phyloP scores from a whole-genome alignment of 2,329 filamentous ascomycete genomes.

The Colletotrichum sp. region DNA sequence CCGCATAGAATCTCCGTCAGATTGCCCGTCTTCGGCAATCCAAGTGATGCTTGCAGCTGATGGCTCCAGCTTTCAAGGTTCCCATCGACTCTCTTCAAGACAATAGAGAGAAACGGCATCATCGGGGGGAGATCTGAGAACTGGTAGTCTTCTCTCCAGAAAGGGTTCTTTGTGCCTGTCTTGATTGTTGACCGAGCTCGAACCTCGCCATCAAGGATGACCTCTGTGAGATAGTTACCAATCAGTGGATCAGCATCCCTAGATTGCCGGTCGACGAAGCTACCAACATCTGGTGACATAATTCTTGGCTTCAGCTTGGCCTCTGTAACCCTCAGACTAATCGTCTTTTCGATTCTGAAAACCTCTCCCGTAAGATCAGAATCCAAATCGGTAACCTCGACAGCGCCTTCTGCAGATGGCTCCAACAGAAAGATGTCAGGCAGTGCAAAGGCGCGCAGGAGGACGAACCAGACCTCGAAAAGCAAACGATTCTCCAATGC shows the following conservation, averaged over 20 bases:
- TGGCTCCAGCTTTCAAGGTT: constrained; percentile 50
- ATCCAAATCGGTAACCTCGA: constrained; percentile 42
- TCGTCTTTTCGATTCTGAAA: constrained; percentile 67
- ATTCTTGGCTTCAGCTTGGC: constrained; percentile 59
- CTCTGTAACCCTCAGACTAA: constrained; percentile 64
- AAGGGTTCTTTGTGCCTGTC: constrained; percentile 73
- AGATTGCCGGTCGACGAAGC: constrained; percentile 29
- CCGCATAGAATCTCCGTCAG: constrained; percentile 64
- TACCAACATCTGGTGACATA: constrained; percentile 21
- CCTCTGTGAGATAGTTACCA: constrained; percentile 80
- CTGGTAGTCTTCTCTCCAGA: constrained; percentile 83
- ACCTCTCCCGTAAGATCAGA: constrained; percentile 51
- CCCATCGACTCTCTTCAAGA: constrained; percentile 71
- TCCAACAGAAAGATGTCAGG: constrained; percentile 83
- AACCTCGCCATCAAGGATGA: constrained; percentile 80
- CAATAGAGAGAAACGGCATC: constrained; percentile 71
- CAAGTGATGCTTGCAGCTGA: constrained; percentile 47
- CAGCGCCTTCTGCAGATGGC: constrained; percentile 43
- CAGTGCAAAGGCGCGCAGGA: constrained; percentile 88
- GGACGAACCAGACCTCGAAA: constrained; percentile 97
- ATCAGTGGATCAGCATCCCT: constrained; percentile 51
- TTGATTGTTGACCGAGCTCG: constrained; percentile 78
- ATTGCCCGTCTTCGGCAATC: constrained; percentile 45
- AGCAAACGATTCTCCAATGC: constrained; percentile 84
- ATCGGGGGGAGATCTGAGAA: constrained; percentile 75